These are phyloP conservation scores for Obelidium mucronatum DNA, from an alignment of 192 early-diverging fungal genomes.

Conservation along the genomic window DNA sequence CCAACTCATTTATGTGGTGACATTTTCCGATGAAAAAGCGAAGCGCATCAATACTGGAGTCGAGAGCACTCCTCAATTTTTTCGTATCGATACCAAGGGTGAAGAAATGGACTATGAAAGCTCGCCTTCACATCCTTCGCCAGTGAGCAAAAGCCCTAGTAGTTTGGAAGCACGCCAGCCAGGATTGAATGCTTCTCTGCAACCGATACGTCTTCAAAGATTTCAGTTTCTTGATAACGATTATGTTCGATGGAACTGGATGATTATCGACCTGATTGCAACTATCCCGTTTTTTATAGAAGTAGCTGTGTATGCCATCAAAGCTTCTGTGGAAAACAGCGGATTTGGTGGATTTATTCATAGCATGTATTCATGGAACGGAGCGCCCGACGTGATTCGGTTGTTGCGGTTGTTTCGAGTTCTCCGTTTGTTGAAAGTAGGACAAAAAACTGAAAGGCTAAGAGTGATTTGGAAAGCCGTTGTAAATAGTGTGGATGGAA, in stretches of 20 bases:
- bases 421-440: conserved; percentile 34
- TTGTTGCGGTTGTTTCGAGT: conserved; percentile 19
- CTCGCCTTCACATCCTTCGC: too few species aligned
- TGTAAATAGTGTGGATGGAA: conserved; percentile 26
- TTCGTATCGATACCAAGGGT: not conserved
- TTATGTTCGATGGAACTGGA: not conserved
- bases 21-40: conserved; percentile 2
- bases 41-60: conserved; percentile 4
- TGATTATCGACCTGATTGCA: conserved; percentile 31
- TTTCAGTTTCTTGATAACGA: conserved; percentile 1
- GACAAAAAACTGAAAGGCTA: conserved; percentile 32
- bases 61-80: not conserved
- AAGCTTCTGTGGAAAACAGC: not conserved
- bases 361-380: conserved; percentile 7
- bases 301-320: not conserved
- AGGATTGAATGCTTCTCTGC: not conserved
- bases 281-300: conserved; percentile 28
- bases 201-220: not conserved
- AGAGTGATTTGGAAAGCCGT: conserved; percentile 20
- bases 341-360: not conserved
- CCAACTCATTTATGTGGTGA: not conserved
- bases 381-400: not conserved
- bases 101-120: too few species aligned
- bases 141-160: too few species aligned
- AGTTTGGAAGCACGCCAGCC: not conserved